Percentiles rank a stretch among this genome's conserved stretches.
Conservation (phyloP, 2,329 filamentous ascomycete genomes). For the Alternaria gansuensis region DNA sequence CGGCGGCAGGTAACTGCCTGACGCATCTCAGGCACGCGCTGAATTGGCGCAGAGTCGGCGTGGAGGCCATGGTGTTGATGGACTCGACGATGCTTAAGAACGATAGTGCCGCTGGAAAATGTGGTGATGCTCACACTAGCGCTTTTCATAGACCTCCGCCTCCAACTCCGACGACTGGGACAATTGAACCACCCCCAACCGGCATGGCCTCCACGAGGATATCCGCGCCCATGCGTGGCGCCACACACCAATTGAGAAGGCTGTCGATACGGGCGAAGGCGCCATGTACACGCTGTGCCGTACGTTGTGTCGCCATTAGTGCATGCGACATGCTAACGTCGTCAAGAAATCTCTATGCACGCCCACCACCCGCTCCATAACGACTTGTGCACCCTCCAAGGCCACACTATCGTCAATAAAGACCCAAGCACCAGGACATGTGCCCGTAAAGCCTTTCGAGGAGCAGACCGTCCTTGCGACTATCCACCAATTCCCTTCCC, state of each 20-base stretch:
- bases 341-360: conserved; percentile 39
- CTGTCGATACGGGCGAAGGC: conserved; percentile 44
- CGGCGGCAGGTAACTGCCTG: conserved; percentile 44
- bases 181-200: conserved; percentile 33
- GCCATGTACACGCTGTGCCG: conserved; percentile 58
- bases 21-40: conserved; percentile 49
- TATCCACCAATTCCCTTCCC: conserved; percentile 86
- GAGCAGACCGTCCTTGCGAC: conserved; percentile 75
- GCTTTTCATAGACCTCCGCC: conserved; percentile 36
- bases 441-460: conserved; percentile 44
- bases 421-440: conserved; percentile 48
- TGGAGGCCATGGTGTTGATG: conserved; percentile 47
- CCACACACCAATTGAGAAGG: conserved; percentile 43
- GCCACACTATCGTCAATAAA: conserved; percentile 61
- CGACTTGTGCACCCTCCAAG: conserved; percentile 63
- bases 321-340: conserved; percentile 48
- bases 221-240: conserved; percentile 50
- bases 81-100: conserved; percentile 12
- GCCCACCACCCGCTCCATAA: conserved; percentile 42
- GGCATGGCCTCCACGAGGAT: conserved; percentile 55
- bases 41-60: conserved; percentile 47
- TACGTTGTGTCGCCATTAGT: conserved; percentile 54
- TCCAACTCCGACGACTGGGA: conserved; percentile 37
- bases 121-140: conserved; percentile 25
- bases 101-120: conserved; percentile 30